Conservation (phyloP, 1,139 yeast species). For the Scheffersomyces segobiensis region DNA sequence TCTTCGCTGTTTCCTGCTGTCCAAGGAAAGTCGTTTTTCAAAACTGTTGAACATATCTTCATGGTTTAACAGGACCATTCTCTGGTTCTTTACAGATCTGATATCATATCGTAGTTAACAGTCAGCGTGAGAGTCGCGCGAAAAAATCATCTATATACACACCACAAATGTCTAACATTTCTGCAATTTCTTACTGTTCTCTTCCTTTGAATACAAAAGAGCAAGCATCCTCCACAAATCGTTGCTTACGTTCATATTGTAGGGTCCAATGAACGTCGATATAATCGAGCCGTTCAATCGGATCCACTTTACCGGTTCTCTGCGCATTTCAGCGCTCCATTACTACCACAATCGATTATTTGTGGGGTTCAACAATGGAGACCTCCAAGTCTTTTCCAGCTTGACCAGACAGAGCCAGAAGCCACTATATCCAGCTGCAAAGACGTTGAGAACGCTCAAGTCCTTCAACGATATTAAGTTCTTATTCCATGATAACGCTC, state of each 20-base stretch:
- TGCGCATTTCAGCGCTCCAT: conserved; percentile 27
- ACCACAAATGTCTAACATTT: background rate
- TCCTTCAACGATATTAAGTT: conserved; percentile 29
- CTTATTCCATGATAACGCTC: conserved; percentile 21
- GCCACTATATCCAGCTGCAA: background rate
- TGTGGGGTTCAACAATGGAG: conserved; percentile 41
- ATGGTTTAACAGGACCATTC: too few species aligned
- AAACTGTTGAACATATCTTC: background rate
- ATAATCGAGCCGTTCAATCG: conserved; percentile 33
- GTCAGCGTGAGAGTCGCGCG: background rate
- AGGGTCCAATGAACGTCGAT: conserved; percentile 28
- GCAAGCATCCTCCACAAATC: background rate
- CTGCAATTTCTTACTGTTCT: background rate
- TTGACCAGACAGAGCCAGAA: conserved; percentile 1
- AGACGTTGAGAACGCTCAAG: conserved; percentile 12
- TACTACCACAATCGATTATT: conserved; percentile 22
- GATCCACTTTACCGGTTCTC: conserved; percentile 23
- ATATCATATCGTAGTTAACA: background rate
- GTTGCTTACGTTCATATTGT: background rate
- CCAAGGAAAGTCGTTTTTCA: too few species aligned
- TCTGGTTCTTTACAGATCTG: too few species aligned
- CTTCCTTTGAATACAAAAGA: background rate
- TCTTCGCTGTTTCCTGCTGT: too few species aligned
- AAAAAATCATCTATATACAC: background rate
- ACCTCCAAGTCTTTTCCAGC: conserved; percentile 25